Percentiles rank a stretch among this genome's conserved stretches.
These are phyloP conservation scores for Phytophthora macrochlamydospora DNA, from an alignment of 352 stramenopile genomes.

Conservation along the genomic window DNA sequence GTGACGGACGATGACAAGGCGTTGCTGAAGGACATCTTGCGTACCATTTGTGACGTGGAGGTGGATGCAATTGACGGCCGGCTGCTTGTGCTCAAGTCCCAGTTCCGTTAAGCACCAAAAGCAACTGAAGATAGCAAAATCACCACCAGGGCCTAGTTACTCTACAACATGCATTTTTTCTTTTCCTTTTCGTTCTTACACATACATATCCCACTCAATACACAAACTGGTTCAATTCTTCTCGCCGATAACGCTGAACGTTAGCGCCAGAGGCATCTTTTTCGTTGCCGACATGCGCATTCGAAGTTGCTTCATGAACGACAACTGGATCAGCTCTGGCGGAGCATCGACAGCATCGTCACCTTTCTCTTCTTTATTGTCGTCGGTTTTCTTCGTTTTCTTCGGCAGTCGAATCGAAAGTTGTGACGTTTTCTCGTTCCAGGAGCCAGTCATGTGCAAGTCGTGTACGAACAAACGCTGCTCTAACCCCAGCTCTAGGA, in stretches of 20 bases:
- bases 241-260: constrained; percentile 58
- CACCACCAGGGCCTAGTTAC: no score
- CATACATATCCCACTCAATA: background rate
- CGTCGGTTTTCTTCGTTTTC: constrained; percentile 8
- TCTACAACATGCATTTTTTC: constrained; percentile 2
- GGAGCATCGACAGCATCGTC: constrained; percentile 2
- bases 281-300: constrained; percentile 70
- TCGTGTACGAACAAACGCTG: constrained; percentile 65
- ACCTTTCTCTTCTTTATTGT: constrained; percentile 8
- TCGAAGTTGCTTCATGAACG: constrained; percentile 68
- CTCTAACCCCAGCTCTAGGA: constrained; percentile 77
- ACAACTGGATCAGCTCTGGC: constrained; percentile 40
- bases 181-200: background rate
- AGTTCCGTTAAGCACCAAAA: constrained; percentile 71
- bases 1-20: constrained; percentile 82
- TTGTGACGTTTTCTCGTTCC: constrained; percentile 54
- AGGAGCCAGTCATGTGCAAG: constrained; percentile 43
- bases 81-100: constrained; percentile 83
- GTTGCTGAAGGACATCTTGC: constrained; percentile 86
- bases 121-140: no score
- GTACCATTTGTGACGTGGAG: constrained; percentile 88
- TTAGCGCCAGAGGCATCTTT: constrained; percentile 66
- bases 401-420: constrained; percentile 48
- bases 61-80: constrained; percentile 85
- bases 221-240: constrained; percentile 10